Evolutionary conservation across 306 rosid species (phyloP).

Genomic region (Casuarina cunninghamiana): DNA sequence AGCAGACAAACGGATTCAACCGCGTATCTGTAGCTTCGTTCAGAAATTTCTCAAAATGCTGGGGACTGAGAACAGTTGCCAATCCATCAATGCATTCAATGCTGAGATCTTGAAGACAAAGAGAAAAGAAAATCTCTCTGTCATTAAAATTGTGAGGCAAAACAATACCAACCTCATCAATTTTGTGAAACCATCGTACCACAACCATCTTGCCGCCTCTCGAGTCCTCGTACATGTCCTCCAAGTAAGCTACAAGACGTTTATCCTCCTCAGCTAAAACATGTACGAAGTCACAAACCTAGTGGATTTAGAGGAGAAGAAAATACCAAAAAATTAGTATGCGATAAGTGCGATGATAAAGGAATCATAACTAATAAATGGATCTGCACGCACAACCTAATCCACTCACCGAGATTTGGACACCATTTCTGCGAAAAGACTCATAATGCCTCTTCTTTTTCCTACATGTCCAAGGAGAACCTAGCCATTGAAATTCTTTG

Average conservation of each 20-base stretch:
- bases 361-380: neutral
- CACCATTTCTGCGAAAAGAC: slow-evolving; percentile 58
- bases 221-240: slow-evolving; percentile 91
- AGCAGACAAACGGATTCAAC: slow-evolving; percentile 66
- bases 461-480: slow-evolving; percentile 60
- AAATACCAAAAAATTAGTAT: neutral
- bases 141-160: slow-evolving; percentile 81
- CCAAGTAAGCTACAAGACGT: slow-evolving; percentile 86
- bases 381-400: neutral
- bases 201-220: slow-evolving; percentile 93
- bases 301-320: slow-evolving; percentile 22
- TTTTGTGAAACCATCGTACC: slow-evolving; percentile 96
- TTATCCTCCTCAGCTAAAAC: slow-evolving; percentile 91
- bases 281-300: slow-evolving; percentile 82
- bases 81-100: slow-evolving; percentile 96
- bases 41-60: slow-evolving; percentile 63
- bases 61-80: slow-evolving; percentile 82
- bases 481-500: slow-evolving; percentile 66
- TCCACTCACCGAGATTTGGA: slow-evolving; percentile 66
- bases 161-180: slow-evolving; percentile 93
- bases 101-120: slow-evolving; percentile 95
- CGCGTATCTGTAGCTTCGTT: slow-evolving; percentile 49
- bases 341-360: slow-evolving; percentile 18
- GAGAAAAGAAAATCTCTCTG: slow-evolving; percentile 94
- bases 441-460: slow-evolving; percentile 67